Percentiles rank a stretch among this genome's conserved stretches.
Evolutionary conservation across 495 filamentous ascomycete species (phyloP).

Genomic region (Tuber indicum): DNA sequence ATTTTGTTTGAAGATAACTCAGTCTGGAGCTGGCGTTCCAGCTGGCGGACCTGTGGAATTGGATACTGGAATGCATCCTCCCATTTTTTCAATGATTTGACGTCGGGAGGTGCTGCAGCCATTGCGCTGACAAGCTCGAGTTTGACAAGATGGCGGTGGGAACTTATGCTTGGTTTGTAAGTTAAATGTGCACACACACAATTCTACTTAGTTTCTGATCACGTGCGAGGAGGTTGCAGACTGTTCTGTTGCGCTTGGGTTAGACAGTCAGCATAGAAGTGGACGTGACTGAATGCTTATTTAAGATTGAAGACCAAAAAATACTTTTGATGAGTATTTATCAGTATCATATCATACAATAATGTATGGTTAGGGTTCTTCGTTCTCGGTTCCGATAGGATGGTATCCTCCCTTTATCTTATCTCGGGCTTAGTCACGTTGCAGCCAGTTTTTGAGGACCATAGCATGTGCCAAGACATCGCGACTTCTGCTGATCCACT

Average conservation of each 20-base stretch:
- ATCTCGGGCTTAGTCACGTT: not conserved
- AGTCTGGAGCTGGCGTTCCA: constrained; percentile 52
- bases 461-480: not conserved
- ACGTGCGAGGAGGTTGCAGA: not conserved
- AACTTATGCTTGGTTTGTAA: not conserved
- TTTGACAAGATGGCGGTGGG: not conserved
- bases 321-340: not conserved
- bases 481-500: not conserved
- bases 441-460: not conserved
- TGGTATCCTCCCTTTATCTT: not conserved
- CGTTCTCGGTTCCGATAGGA: not conserved
- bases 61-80: constrained; percentile 42
- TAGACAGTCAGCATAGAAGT: not conserved
- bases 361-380: not conserved
- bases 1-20: constrained; percentile 72
- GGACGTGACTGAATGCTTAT: not conserved
- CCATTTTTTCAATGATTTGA: constrained; percentile 31
- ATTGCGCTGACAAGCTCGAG: constrained; percentile 4
- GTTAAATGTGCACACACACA: not conserved
- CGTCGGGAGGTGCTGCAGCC: constrained; percentile 30
- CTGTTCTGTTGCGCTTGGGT: not conserved
- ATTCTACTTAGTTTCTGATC: not conserved
- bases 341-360: not conserved
- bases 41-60: constrained; percentile 56
- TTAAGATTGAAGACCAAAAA: not conserved